Evolutionary conservation across 306 rosid genomes (phyloP).

Genomic region (Mucuna pruriens): DNA sequence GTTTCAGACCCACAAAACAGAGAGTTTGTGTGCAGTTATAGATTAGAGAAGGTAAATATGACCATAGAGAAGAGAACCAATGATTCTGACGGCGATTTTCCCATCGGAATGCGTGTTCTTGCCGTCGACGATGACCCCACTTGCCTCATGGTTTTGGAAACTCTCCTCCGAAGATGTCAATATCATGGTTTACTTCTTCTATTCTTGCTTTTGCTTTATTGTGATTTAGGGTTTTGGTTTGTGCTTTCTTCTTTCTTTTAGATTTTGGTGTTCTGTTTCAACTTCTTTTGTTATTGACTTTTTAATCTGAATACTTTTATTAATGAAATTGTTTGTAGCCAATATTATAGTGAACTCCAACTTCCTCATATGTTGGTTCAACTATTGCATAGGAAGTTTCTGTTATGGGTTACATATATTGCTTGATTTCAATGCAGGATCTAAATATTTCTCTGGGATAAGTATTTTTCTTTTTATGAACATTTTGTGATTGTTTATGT

Average conservation of each 20-base stretch:
- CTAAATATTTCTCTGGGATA: neutral
- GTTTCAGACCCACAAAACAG: neutral
- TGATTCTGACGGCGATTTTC: constrained; percentile 71
- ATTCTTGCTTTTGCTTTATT: neutral
- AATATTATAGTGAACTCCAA: neutral
- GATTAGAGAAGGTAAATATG: neutral
- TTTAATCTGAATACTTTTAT: neutral
- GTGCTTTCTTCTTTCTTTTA: neutral
- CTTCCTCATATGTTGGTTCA: neutral
- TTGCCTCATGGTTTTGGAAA: constrained; percentile 77
- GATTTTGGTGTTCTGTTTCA: constrained; percentile 13
- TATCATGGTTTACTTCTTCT: constrained; percentile 72
- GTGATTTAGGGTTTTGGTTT: constrained; percentile 33
- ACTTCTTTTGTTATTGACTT: neutral
- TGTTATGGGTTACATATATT: neutral
- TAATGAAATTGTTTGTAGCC: neutral
- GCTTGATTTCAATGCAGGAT: constrained; percentile 32
- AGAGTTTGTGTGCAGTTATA: neutral
- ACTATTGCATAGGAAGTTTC: neutral
- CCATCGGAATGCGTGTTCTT: constrained; percentile 95
- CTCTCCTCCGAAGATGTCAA: constrained; percentile 81
- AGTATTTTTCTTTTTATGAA: neutral
- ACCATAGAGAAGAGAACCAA: constrained; percentile 36
- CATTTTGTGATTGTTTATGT: neutral
- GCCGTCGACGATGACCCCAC: constrained; percentile 96